These are phyloP conservation scores for Didymella keratinophila DNA, from an alignment of 2,329 filamentous ascomycete species.

Conservation along the genomic window DNA sequence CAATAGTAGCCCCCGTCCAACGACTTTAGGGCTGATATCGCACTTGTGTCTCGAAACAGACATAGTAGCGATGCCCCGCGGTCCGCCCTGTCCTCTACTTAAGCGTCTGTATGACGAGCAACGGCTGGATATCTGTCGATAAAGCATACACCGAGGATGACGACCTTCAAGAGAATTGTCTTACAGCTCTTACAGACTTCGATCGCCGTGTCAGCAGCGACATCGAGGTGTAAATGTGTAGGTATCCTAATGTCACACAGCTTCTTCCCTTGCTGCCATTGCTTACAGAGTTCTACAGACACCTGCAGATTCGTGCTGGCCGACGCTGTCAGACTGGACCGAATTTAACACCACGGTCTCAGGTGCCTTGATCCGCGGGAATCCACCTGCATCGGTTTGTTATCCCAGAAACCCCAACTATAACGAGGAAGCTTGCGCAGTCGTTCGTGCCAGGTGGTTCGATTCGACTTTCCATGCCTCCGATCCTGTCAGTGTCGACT, in stretches of 20 bases:
- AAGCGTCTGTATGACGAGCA: neutral
- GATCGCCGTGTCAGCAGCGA: constrained; percentile 1
- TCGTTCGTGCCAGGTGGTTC: constrained; percentile 36
- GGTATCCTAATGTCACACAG: neutral
- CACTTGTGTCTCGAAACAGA: neutral
- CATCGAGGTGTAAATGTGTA: constrained; percentile 33
- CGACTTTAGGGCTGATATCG: constrained; percentile 3
- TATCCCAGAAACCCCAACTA: constrained; percentile 34
- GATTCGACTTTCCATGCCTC: constrained; percentile 39
- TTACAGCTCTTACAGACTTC: neutral
- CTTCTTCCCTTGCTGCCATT: neutral
- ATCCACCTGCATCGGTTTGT: constrained; percentile 41
- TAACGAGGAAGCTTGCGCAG: constrained; percentile 28
- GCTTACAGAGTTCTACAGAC: constrained; percentile 12
- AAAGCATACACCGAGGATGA: neutral
- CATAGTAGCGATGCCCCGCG: neutral
- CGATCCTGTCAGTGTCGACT: constrained; percentile 41
- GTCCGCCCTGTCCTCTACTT: neutral
- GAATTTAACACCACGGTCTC: constrained; percentile 32
- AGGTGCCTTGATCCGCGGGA: constrained; percentile 29
- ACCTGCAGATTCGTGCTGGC: constrained; percentile 34
- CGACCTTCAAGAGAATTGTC: neutral
- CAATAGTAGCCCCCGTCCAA: neutral
- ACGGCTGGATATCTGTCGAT: no score
- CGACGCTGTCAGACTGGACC: constrained; percentile 29